These are phyloP conservation scores for Dichotomopilus funicola DNA, from an alignment of 2,329 filamentous ascomycete genomes.

Conservation along the genomic window DNA sequence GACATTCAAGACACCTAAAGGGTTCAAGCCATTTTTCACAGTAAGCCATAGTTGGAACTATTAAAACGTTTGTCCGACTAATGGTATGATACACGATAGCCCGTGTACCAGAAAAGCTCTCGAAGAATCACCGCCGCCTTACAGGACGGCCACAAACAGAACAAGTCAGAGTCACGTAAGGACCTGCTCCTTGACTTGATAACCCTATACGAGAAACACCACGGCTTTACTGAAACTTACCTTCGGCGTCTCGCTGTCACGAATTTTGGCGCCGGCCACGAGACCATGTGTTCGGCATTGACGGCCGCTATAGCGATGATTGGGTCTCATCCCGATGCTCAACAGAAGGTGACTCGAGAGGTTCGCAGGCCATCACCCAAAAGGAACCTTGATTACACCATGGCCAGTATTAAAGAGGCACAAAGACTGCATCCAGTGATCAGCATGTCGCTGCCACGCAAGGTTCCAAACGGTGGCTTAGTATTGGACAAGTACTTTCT, in stretches of 20 bases:
- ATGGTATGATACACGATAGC: too few relatives aligned
- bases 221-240: slow-evolving; percentile 42
- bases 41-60: slow-evolving; percentile 26
- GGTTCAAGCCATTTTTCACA: slow-evolving; percentile 45
- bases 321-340: slow-evolving; percentile 32
- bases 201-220: slow-evolving; percentile 37
- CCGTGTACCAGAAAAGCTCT: slow-evolving; percentile 27
- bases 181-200: slow-evolving; percentile 45
- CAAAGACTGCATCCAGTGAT: slow-evolving; percentile 47
- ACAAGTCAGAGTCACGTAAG: slow-evolving; percentile 22
- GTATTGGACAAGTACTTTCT: slow-evolving; percentile 35
- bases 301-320: slow-evolving; percentile 44
- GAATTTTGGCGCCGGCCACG: slow-evolving; percentile 51
- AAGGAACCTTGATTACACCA: slow-evolving; percentile 30
- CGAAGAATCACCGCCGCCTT: slow-evolving; percentile 19
- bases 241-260: slow-evolving; percentile 47
- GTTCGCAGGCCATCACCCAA: slow-evolving; percentile 19
- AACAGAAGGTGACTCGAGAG: slow-evolving; percentile 28
- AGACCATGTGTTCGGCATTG: slow-evolving; percentile 47
- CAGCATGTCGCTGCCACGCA: slow-evolving; percentile 45
- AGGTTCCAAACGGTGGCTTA: slow-evolving; percentile 34
- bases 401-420: slow-evolving; percentile 44
- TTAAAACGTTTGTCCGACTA: not conserved
- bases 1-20: slow-evolving; percentile 37
- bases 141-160: not conserved